Conservation (phyloP, 176 grass and related monocot species). For the Neostapfia colusana region DNA sequence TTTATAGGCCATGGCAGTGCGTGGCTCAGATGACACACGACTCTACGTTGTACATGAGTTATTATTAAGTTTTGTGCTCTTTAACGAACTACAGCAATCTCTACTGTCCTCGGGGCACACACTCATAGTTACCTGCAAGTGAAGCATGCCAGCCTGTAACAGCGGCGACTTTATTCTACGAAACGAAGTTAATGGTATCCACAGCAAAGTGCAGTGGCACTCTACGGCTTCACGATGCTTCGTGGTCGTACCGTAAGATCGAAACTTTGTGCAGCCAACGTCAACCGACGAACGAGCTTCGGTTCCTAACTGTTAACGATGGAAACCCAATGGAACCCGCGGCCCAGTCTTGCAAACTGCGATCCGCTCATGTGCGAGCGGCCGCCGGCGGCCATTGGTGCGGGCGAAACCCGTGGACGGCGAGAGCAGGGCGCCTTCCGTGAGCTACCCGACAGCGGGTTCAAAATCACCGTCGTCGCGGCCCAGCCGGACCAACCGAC, state of each 20-base stretch:
- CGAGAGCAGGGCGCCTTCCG: too few relatives aligned
- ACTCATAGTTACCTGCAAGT: not conserved
- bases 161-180: not conserved
- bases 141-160: not conserved
- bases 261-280: not conserved
- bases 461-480: too few relatives aligned
- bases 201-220: not conserved
- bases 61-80: not conserved
- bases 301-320: not conserved
- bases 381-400: too few relatives aligned
- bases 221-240: not conserved
- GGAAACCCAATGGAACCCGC: not conserved
- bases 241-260: not conserved
- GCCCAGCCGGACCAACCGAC: too few relatives aligned
- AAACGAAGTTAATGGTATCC: not conserved
- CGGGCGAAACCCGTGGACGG: too few relatives aligned
- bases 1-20: constrained; percentile 8
- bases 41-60: not conserved
- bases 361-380: not conserved
- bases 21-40: not conserved
- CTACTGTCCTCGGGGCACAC: not conserved
- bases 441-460: too few relatives aligned
- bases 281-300: not conserved
- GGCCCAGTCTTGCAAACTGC: not conserved
- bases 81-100: not conserved